Evolutionary conservation across 805 yeast species (phyloP).

Genomic region (Maudiozyma pseudohumilis): DNA sequence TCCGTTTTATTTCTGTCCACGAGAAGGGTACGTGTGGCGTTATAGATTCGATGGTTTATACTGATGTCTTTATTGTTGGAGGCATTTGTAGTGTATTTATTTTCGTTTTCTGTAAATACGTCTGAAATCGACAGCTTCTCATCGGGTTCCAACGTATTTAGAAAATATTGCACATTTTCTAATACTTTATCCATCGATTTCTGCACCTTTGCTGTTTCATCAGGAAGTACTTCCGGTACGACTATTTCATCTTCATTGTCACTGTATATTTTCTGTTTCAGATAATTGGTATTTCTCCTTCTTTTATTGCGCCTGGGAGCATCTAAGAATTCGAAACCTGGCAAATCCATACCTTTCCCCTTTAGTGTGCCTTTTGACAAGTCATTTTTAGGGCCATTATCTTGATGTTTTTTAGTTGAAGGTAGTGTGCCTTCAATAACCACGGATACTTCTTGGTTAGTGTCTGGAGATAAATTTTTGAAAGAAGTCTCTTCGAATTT

Average conservation of each 20-base stretch:
- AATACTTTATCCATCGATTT: slow-evolving; percentile 6
- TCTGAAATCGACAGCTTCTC: slow-evolving; percentile 1
- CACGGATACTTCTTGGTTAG: too few species aligned
- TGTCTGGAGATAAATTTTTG: too few species aligned
- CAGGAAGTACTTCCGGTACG: too few species aligned
- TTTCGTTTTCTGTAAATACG: background rate
- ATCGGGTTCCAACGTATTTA: slow-evolving; percentile 3
- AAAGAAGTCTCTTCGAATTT: too few species aligned
- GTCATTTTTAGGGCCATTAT: too few species aligned
- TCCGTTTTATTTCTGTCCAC: slow-evolving; percentile 6
- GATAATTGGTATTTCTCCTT: slow-evolving; percentile 11
- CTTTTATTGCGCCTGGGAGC: slow-evolving; percentile 6
- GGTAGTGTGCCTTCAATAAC: too few species aligned
- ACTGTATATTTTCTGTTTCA: background rate
- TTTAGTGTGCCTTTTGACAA: background rate
- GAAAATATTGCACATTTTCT: slow-evolving; percentile 3
- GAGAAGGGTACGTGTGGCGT: slow-evolving; percentile 17
- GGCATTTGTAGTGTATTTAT: background rate
- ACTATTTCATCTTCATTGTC: background rate
- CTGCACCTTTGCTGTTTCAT: background rate
- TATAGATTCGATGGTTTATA: slow-evolving; percentile 10
- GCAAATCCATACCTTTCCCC: slow-evolving; percentile 3
- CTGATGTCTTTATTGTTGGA: background rate
- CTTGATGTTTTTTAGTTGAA: too few species aligned
- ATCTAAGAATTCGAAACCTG: slow-evolving; percentile 20